These are phyloP conservation scores for Grosmannia huntii DNA, from an alignment of 2,329 filamentous ascomycete species.

Conservation along the genomic window DNA sequence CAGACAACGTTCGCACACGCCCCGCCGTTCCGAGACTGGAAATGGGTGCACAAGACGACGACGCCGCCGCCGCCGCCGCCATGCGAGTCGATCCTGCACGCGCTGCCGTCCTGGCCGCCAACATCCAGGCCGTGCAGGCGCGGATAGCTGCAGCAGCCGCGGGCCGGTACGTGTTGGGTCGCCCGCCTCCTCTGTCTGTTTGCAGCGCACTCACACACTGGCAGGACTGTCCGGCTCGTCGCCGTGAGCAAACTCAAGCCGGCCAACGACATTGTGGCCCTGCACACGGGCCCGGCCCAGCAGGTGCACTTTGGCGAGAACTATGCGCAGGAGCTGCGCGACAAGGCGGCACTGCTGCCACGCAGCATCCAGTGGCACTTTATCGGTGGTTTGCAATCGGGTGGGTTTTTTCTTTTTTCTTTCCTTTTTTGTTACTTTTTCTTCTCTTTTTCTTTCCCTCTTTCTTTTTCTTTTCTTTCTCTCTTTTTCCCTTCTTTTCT, in stretches of 20 bases:
- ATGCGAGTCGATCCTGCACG: conserved; percentile 46
- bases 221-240: conserved; percentile 63
- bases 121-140: conserved; percentile 46
- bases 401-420: conserved; percentile 22
- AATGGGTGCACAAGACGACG: background rate
- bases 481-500: too few relatives aligned
- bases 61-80: background rate
- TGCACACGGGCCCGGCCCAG: conserved; percentile 48
- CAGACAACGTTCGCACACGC: background rate
- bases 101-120: conserved; percentile 48
- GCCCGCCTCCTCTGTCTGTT: too few relatives aligned
- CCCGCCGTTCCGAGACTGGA: too few relatives aligned
- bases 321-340: conserved; percentile 78
- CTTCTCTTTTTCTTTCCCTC: background rate
- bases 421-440: background rate
- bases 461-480: too few relatives aligned
- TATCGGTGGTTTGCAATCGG: conserved; percentile 82
- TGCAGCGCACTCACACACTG: too few relatives aligned
- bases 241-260: conserved; percentile 96
- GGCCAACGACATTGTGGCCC: conserved; percentile 74
- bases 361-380: conserved; percentile 81
- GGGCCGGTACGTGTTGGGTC: background rate
- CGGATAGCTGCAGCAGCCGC: conserved; percentile 39
- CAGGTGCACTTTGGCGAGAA: conserved; percentile 91
- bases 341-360: conserved; percentile 75